Conservation (phyloP, 805 yeast genomes). For the Ogataea siamensis region DNA sequence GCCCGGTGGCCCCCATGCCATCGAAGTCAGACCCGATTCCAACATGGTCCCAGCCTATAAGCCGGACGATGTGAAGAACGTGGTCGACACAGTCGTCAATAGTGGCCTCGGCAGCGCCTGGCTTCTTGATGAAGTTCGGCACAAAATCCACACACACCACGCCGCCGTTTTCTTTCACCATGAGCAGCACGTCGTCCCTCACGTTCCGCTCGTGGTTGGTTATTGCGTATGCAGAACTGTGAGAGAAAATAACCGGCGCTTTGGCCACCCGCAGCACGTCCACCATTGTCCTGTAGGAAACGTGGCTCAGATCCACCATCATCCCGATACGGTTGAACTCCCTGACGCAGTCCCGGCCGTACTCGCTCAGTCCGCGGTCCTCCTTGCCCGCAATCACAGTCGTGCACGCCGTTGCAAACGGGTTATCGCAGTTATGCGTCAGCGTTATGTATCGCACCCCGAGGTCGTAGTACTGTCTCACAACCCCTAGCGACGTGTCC, state of each 20-base stretch:
- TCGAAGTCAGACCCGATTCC: slow-evolving; percentile 54
- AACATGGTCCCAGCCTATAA: slow-evolving; percentile 52
- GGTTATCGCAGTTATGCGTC: slow-evolving; percentile 57
- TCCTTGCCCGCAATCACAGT: slow-evolving; percentile 44
- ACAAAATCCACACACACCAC: slow-evolving; percentile 49
- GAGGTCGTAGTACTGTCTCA: slow-evolving; percentile 46
- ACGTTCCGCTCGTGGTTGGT: slow-evolving; percentile 46
- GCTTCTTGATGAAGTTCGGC: slow-evolving; percentile 38
- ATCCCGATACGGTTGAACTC: slow-evolving; percentile 55
- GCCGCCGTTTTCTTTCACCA: slow-evolving; percentile 43
- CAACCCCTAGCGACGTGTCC: slow-evolving; percentile 47
- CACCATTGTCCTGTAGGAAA: slow-evolving; percentile 46
- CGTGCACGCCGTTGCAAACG: slow-evolving; percentile 55
- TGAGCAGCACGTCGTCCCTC: slow-evolving; percentile 43
- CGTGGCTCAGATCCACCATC: slow-evolving; percentile 53
- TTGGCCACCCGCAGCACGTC: slow-evolving; percentile 40
- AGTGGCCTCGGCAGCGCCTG: slow-evolving; percentile 29
- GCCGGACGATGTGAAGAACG: slow-evolving; percentile 40
- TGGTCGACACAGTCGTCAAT: slow-evolving; percentile 50
- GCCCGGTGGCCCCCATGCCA: slow-evolving; percentile 44
- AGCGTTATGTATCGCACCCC: slow-evolving; percentile 55
- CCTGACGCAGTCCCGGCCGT: slow-evolving; percentile 40
- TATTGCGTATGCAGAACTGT: slow-evolving; percentile 43
- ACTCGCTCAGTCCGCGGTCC: slow-evolving; percentile 44
- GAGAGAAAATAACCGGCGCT: slow-evolving; percentile 51